phyloP scores from a whole-genome alignment of 495 filamentous ascomycete species.

The Cairneyella variabilis region DNA sequence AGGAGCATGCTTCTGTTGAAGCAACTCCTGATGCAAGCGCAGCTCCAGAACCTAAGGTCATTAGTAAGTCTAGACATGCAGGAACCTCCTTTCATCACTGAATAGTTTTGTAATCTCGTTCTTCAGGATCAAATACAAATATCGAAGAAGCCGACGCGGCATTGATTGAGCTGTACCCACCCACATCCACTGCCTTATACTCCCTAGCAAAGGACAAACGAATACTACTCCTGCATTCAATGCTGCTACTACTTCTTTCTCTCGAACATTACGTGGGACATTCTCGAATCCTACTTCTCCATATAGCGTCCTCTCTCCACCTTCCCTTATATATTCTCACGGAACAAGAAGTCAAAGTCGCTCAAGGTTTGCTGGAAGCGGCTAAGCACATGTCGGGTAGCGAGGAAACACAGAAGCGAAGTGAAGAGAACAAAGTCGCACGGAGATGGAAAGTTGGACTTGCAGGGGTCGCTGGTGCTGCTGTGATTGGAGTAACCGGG shows the following conservation, averaged over 20 bases:
- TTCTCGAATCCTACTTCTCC: constrained; percentile 69
- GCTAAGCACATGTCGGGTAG: constrained; percentile 67
- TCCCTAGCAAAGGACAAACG: constrained; percentile 41
- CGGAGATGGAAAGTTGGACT: constrained; percentile 80
- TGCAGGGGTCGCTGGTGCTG: constrained; percentile 67
- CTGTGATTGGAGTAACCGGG: constrained; percentile 67
- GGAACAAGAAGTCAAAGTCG: constrained; percentile 70
- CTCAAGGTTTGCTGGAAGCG: constrained; percentile 67
- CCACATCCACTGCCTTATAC: constrained; percentile 38
- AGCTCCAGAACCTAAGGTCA: constrained; percentile 23
- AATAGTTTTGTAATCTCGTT: not conserved
- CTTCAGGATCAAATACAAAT: constrained; percentile 28
- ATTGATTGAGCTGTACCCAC: constrained; percentile 40
- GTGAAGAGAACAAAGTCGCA: constrained; percentile 58
- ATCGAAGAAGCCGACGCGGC: constrained; percentile 34
- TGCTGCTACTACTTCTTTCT: constrained; percentile 72
- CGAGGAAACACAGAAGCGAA: constrained; percentile 61
- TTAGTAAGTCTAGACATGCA: constrained; percentile 12
- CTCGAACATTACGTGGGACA: constrained; percentile 77
- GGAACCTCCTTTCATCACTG: not conserved
- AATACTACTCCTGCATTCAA: constrained; percentile 47
- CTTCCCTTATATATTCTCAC: constrained; percentile 61
- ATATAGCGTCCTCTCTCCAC: constrained; percentile 63
- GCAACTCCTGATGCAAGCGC: constrained; percentile 18
- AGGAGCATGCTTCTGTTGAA: constrained; percentile 13